Conservation (phyloP, 345 rosid species). For the Brassica incana region DNA sequence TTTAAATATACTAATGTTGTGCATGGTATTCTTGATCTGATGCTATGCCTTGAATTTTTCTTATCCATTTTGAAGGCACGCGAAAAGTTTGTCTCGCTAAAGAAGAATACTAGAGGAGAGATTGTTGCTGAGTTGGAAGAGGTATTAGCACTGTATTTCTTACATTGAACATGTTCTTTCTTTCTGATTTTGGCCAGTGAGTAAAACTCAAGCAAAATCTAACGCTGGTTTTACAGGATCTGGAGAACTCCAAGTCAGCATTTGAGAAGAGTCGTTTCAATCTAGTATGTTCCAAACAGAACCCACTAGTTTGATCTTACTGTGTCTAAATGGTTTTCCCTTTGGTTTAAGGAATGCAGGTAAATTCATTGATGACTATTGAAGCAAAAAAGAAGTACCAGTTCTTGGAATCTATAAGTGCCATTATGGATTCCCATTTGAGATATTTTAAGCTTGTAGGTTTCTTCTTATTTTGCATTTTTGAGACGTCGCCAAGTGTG, state of each 20-base stretch:
- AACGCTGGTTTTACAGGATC: slow-evolving; percentile 48
- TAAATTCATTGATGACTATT: slow-evolving; percentile 66
- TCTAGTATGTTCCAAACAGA: slow-evolving; percentile 57
- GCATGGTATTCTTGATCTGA: slow-evolving; percentile 5
- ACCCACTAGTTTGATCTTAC: slow-evolving; percentile 5
- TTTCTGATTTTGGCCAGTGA: not conserved
- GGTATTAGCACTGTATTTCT: slow-evolving; percentile 44
- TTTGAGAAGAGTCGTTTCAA: slow-evolving; percentile 87
- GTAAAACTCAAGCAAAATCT: not conserved
- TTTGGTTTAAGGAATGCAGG: slow-evolving; percentile 76
- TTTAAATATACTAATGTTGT: not conserved
- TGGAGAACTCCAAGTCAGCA: slow-evolving; percentile 80
- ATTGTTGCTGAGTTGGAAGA: slow-evolving; percentile 81
- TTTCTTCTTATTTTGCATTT: slow-evolving; percentile 13
- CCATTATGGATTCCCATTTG: slow-evolving; percentile 86
- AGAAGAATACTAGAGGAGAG: slow-evolving; percentile 71
- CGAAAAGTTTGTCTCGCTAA: slow-evolving; percentile 80
- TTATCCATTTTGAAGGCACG: slow-evolving; percentile 61
- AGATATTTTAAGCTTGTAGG: slow-evolving; percentile 81
- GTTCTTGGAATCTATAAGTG: slow-evolving; percentile 89
- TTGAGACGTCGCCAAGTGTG: slow-evolving; percentile 19
- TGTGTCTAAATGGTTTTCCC: slow-evolving; percentile 40
- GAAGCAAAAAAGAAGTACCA: slow-evolving; percentile 87
- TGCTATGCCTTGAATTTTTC: slow-evolving; percentile 2
- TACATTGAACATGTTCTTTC: not conserved